phyloP scores from a whole-genome alignment of 495 filamentous ascomycete species.

The Lasiosphaeria miniovina region DNA sequence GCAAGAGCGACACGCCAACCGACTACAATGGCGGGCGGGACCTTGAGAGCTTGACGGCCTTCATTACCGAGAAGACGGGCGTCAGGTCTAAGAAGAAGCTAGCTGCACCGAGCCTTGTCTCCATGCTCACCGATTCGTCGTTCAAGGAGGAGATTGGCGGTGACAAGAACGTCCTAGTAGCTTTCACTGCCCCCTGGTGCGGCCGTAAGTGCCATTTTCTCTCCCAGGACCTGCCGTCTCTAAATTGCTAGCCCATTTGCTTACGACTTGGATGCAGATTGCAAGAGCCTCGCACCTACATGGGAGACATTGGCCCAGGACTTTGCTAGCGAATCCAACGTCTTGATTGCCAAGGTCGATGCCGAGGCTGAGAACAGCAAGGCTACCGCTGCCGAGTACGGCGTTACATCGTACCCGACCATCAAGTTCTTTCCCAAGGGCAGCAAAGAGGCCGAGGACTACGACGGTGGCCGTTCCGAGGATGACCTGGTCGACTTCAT shows the following conservation, averaged over 20 bases:
- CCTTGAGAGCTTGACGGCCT: conserved; percentile 75
- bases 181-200: conserved; percentile 97
- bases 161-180: conserved; percentile 89
- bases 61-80: conserved; percentile 87
- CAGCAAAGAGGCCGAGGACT: conserved; percentile 66
- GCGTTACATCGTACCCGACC: conserved; percentile 84
- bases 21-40: conserved; percentile 88
- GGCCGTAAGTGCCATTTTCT: conserved; percentile 69
- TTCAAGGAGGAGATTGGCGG: conserved; percentile 77
- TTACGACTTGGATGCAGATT: conserved; percentile 58
- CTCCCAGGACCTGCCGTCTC: conserved; percentile 6
- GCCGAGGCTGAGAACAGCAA: conserved; percentile 84
- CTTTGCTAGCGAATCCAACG: conserved; percentile 70
- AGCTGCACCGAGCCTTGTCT: conserved; percentile 64
- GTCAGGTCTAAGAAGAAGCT: conserved; percentile 70
- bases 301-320: conserved; percentile 86
- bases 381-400: conserved; percentile 70
- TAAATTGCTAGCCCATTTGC: conserved; percentile 26
- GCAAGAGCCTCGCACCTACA: conserved; percentile 86
- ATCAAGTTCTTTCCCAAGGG: conserved; percentile 98
- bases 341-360: conserved; percentile 92
- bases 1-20: conserved; percentile 82
- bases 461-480: conserved; percentile 77
- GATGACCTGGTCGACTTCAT: conserved; percentile 74
- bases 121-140: conserved; percentile 72